A percentile compares a stretch with the other conserved stretches of the same genome.
phyloP scores from a whole-genome alignment of 345 rosid genomes.

The Acer saccharum region DNA sequence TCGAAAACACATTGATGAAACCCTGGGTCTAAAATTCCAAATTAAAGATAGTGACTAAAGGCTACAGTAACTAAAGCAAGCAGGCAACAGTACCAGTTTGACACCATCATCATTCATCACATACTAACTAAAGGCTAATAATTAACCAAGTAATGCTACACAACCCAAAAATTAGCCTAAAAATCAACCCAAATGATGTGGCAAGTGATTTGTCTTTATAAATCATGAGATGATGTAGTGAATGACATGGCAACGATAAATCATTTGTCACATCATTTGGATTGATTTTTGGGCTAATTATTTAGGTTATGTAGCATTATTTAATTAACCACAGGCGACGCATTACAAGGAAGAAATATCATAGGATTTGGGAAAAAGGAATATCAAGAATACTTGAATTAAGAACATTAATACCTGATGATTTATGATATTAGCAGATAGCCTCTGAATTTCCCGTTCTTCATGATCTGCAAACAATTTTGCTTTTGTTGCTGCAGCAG shows the following conservation, averaged over 20 bases:
- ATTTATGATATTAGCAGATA: conserved; percentile 91
- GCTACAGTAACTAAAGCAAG: not conserved
- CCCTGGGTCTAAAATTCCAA: not conserved
- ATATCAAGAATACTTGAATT: not conserved
- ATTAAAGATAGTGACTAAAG: not conserved
- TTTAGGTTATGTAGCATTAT: no score
- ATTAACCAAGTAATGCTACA: not conserved
- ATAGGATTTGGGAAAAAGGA: not conserved
- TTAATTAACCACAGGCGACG: not conserved
- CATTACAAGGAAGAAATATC: not conserved
- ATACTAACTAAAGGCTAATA: not conserved
- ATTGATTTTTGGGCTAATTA: no score
- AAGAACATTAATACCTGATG: conserved; percentile 63
- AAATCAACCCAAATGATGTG: no score
- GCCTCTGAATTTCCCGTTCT: conserved; percentile 97
- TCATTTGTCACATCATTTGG: no score
- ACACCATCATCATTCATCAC: conserved; percentile 6
- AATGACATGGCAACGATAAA: no score
- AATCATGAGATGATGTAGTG: no score
- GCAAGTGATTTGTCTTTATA: no score
- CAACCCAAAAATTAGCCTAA: no score
- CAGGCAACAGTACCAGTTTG: not conserved
- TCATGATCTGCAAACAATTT: conserved; percentile 98
- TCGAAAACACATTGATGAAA: not conserved
- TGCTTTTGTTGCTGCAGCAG: conserved; percentile 96